Base-by-base conservation (phyloP, 148 eudicot species). In the Rhododendron henanense region DNA sequence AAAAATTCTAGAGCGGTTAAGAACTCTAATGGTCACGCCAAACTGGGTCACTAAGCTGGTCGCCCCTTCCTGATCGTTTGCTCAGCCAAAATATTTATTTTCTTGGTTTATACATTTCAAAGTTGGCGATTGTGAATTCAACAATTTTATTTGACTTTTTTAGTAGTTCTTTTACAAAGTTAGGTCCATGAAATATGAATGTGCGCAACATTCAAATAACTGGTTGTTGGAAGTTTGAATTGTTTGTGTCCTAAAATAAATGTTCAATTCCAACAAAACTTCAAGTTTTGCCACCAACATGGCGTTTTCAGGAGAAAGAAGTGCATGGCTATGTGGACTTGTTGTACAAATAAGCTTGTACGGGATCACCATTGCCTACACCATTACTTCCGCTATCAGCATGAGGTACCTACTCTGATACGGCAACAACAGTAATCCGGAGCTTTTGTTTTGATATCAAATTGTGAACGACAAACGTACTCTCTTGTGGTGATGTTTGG, bases 351-450 rank as follows among this genome's bases (percentile, higher is more conserved):
- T 89, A 84, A 91, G 90, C 89, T 89, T 94, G 77, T 92, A 87
- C 57, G 96, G 96, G 31, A 89, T 87, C 23, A 91, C 93, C 78
- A 90, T 94, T 83, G 96, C 96, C 51, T 94, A 94, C 85, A 91
- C 92, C 74, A 94, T 94, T 86, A 94, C 93, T 74, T 89, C 94
- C 74, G 94, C 94, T 84, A 94, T 90, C 82, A 94, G 96, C 86
- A 85, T 92, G 91, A 93, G 95, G 95, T 92, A 90, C 57, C n/a
- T 51, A 21, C 6, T 31, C 25, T 3, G 61, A 9, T 8, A 51
- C 31, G 3, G 28, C n/a, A 31, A 57, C 14, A 35, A 16, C 79
- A 75, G 25, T 39, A 75, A 19, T 18, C 45, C 4, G 15, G 9
- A 9, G 31, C 31, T 47, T 83, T 71, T 10, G 15, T 71, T 31